Evolutionary conservation across 176 grass and related monocot species (phyloP), one percentile per base, ranked within the genome.

Genomic region (Triticum urartu): DNA sequence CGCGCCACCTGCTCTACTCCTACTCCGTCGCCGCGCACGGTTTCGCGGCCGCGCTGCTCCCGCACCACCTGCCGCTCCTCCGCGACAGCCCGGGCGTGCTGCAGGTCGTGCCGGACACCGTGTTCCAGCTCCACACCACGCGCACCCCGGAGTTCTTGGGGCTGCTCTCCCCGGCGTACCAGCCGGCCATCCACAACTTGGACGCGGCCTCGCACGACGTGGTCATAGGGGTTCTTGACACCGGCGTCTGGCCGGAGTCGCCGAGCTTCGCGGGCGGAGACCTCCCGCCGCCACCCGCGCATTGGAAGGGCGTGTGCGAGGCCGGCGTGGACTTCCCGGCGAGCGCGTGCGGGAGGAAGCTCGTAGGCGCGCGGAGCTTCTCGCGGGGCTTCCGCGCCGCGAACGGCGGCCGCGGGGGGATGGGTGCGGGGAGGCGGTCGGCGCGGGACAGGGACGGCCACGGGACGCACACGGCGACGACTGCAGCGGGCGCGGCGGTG

Each of bases 391-490:
- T 95, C 77, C 97, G 79, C 40, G 90, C 94, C 1, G 88, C 90
- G 1, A 90, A 70, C 28, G 80, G 79, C 15, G 81, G 80, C 26
- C 69, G 24, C 56, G 52, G 68, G 13, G 11, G 71, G 1, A 36
- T 79, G 30, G 73, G 78, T 3, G 76, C 26, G 8, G 83, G 87
- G 50, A 81, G 73, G 20, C 72, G 61, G 50, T 99, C 94, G 14
- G 84, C 94, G 34, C 78, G 97, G 72, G 97, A 99, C 72, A 88
- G 89, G 62, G 97, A 99, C 40, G 97, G 97, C 6, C 97, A 99
- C 20, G 97, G 97, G 60, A 99, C 94, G 21, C 97, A 99, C 89
- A 99, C 97, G 11, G 90, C 97, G 39, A 91, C 89, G 7, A 99
- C 97, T 5, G 94, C 89, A 10, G 97, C 90, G 0, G 97, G 97